These are phyloP conservation scores for Phytophthora megakarya DNA, from an alignment of 352 stramenopile genomes.

Conservation along the genomic window DNA sequence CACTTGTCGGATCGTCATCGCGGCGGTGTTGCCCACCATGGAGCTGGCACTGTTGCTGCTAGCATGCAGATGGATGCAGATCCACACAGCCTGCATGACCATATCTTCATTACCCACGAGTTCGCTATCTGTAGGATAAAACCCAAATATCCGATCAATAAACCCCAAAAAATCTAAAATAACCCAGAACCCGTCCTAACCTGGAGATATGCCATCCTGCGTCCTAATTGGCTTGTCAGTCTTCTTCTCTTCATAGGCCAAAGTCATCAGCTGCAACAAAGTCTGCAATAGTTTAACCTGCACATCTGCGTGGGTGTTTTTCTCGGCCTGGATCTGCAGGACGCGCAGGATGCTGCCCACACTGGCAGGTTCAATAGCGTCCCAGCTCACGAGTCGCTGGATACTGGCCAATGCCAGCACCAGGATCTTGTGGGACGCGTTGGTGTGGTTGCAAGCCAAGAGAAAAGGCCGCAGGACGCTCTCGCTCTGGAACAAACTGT, in stretches of 20 bases:
- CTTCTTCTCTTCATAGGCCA: slow-evolving; percentile 72
- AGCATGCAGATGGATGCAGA: slow-evolving; percentile 83
- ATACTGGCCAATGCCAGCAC: slow-evolving; percentile 95
- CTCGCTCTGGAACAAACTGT: slow-evolving; percentile 93
- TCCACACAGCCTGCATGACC: slow-evolving; percentile 89
- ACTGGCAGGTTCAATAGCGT: slow-evolving; percentile 95
- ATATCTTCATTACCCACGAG: slow-evolving; percentile 83
- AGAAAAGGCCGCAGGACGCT: slow-evolving; percentile 97
- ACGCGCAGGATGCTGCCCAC: slow-evolving; percentile 95
- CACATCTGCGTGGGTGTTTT: slow-evolving; percentile 81
- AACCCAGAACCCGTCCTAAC: slow-evolving; percentile 3
- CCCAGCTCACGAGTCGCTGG: slow-evolving; percentile 93
- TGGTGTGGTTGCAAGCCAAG: slow-evolving; percentile 97
- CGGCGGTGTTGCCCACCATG: slow-evolving; percentile 84
- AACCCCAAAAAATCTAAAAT: neutral
- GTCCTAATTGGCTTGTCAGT: slow-evolving; percentile 12
- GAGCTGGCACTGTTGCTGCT: slow-evolving; percentile 74
- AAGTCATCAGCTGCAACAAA: slow-evolving; percentile 84
- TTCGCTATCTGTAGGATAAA: slow-evolving; percentile 38
- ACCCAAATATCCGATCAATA: slow-evolving; percentile 14
- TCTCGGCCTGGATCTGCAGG: slow-evolving; percentile 95
- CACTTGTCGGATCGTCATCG: slow-evolving; percentile 89
- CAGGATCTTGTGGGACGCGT: slow-evolving; percentile 93
- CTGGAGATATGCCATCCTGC: slow-evolving; percentile 10
- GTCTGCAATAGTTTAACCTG: slow-evolving; percentile 91